phyloP scores from a whole-genome alignment of 768 basidiomycete genomes.

The Trametes cubensis region DNA sequence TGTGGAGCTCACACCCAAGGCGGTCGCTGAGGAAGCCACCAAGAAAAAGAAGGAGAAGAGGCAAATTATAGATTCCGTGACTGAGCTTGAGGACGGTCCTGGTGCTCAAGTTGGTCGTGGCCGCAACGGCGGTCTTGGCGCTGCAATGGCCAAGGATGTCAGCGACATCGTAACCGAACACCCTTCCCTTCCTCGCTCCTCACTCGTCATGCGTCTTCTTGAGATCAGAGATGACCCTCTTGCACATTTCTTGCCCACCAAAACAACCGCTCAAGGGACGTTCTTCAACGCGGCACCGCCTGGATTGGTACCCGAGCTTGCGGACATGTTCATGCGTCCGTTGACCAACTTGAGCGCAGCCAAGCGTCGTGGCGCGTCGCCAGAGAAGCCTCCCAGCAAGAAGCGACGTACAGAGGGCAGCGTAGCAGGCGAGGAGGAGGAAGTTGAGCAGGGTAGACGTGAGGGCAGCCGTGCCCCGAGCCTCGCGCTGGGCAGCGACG shows the following conservation, averaged over 20 bases:
- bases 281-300: constrained; percentile 87
- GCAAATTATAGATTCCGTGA: constrained; percentile 88
- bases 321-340: constrained; percentile 83
- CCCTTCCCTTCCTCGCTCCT: constrained; percentile 82
- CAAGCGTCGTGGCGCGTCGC: constrained; percentile 64
- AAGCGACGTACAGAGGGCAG: constrained; percentile 59
- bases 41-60: constrained; percentile 71
- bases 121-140: constrained; percentile 53
- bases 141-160: constrained; percentile 57
- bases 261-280: constrained; percentile 66
- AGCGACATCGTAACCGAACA: constrained; percentile 79
- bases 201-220: constrained; percentile 81
- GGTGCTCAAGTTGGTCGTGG: constrained; percentile 58
- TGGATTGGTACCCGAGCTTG: constrained; percentile 79
- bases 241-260: constrained; percentile 83
- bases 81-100: constrained; percentile 74
- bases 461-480: constrained; percentile 67
- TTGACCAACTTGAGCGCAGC: constrained; percentile 47
- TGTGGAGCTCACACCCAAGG: constrained; percentile 49
- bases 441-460: constrained; percentile 74
- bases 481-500: constrained; percentile 56
- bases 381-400: constrained; percentile 54
- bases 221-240: constrained; percentile 86
- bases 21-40: constrained; percentile 45
- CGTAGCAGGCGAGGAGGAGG: constrained; percentile 51